phyloP scores from a whole-genome alignment of 106 monocot genomes.

The Triglochin maritima region DNA sequence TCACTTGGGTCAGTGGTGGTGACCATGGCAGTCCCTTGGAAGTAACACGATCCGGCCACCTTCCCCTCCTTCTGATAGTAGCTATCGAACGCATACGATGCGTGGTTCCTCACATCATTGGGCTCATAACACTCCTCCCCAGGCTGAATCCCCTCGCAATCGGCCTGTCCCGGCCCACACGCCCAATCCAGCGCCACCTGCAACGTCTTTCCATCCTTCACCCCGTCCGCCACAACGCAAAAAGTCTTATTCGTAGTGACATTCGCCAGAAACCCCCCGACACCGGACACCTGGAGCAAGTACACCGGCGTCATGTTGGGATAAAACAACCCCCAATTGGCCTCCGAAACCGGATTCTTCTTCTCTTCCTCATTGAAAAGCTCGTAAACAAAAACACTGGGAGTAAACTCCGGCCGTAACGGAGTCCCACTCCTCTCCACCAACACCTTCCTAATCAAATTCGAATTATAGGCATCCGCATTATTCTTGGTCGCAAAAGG shows the following conservation, averaged over 20 bases:
- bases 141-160: conserved; percentile 81
- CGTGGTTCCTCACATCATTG: conserved; percentile 54
- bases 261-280: conserved; percentile 74
- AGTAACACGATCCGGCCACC: conserved; percentile 64
- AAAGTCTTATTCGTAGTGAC: conserved; percentile 73
- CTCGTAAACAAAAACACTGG: conserved; percentile 80
- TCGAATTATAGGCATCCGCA: conserved; percentile 72
- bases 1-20: conserved; percentile 95
- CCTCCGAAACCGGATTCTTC: conserved; percentile 64
- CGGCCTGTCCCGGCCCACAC: conserved; percentile 73
- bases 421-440: conserved; percentile 64
- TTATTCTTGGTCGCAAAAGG: conserved; percentile 65
- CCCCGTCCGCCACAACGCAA: conserved; percentile 63
- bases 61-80: conserved; percentile 80
- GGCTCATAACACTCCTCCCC: conserved; percentile 74
- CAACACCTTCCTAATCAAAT: conserved; percentile 69
- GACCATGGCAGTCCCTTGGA: conserved; percentile 86
- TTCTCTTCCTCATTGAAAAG: conserved; percentile 78
- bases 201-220: conserved; percentile 40
- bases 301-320: conserved; percentile 68
- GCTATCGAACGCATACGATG: conserved; percentile 83
- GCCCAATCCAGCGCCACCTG: conserved; percentile 97
- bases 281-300: conserved; percentile 59
- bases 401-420: conserved; percentile 46
- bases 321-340: conserved; percentile 79